A percentile compares a stretch with the other conserved stretches of the same genome.
phyloP scores from a whole-genome alignment of 1,284 basidiomycete species.

The Leccinum cinnamomeum region DNA sequence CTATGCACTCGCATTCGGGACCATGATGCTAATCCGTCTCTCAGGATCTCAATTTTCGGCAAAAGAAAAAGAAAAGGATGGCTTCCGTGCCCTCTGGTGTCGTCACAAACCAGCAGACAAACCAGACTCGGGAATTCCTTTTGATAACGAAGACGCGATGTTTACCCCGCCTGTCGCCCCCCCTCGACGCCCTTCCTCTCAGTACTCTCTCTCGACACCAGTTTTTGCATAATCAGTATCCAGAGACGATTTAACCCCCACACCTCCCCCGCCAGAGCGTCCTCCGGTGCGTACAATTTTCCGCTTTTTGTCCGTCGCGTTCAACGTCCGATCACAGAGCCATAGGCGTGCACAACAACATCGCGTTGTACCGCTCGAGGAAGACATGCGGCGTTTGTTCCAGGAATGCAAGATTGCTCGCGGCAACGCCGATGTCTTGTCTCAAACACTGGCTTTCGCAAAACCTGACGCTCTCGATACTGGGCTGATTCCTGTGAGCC shows the following conservation, averaged over 20 bases:
- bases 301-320: neutral
- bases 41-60: slow-evolving; percentile 33
- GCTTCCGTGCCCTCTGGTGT: slow-evolving; percentile 66
- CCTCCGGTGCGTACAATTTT: slow-evolving; percentile 18
- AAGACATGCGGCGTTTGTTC: slow-evolving; percentile 74
- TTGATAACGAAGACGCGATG: slow-evolving; percentile 74
- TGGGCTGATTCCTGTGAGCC: slow-evolving; percentile 61
- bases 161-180: slow-evolving; percentile 58
- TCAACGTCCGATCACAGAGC: slow-evolving; percentile 10
- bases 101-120: slow-evolving; percentile 67
- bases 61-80: slow-evolving; percentile 45
- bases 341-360: slow-evolving; percentile 29
- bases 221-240: slow-evolving; percentile 26
- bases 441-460: slow-evolving; percentile 62
- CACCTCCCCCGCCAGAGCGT: slow-evolving; percentile 22
- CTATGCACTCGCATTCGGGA: neutral
- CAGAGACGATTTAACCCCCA: slow-evolving; percentile 25
- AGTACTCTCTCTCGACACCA: slow-evolving; percentile 32
- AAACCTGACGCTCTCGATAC: slow-evolving; percentile 62
- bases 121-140: slow-evolving; percentile 74
- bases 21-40: neutral
- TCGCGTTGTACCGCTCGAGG: slow-evolving; percentile 69
- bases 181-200: slow-evolving; percentile 28
- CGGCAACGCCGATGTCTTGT: slow-evolving; percentile 67
- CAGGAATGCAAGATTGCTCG: slow-evolving; percentile 77